These are phyloP conservation scores for Leishmania arabica DNA, from an alignment of 208 protist species.

Conservation along the genomic window DNA sequence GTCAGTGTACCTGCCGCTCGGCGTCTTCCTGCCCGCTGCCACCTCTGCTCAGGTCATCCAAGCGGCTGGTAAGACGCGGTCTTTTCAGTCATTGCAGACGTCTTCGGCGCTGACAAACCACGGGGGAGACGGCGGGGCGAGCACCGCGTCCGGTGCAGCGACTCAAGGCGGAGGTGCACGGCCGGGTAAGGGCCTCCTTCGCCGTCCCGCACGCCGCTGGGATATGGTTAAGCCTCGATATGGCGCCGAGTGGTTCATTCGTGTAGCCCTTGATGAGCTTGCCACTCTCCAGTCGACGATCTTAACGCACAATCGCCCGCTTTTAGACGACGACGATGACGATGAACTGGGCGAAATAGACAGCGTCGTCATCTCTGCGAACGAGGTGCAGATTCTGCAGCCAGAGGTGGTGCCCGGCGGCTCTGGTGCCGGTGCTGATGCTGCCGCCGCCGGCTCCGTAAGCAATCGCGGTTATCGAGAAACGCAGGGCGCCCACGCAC, in stretches of 20 bases:
- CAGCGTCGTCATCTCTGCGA: conserved; percentile 34
- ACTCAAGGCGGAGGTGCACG: neutral
- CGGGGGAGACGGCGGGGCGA: neutral
- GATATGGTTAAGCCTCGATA: conserved; percentile 22
- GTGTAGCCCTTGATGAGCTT: conserved; percentile 37
- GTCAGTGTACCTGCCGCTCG: neutral
- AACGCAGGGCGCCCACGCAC: neutral
- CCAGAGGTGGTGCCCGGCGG: conserved; percentile 22
- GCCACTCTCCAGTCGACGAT: conserved; percentile 42
- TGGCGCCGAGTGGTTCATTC: conserved; percentile 47
- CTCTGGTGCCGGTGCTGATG: neutral
- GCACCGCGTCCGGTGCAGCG: neutral
- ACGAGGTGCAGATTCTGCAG: conserved; percentile 52
- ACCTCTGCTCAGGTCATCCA: neutral
- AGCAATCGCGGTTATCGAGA: neutral
- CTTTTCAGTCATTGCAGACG: conserved; percentile 3
- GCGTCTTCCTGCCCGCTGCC: conserved; percentile 6
- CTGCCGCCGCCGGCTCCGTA: neutral
- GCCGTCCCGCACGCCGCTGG: conserved; percentile 7
- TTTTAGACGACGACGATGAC: conserved; percentile 19
- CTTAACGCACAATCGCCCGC: conserved; percentile 32
- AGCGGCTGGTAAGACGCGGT: neutral
- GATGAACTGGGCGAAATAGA: conserved; percentile 33
- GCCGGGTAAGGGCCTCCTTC: neutral
- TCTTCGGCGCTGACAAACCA: neutral